A percentile compares a stretch with the other conserved stretches of the same genome.
Conservation (phyloP, 352 stramenopile genomes). For the Globisporangium acanthophoron region DNA sequence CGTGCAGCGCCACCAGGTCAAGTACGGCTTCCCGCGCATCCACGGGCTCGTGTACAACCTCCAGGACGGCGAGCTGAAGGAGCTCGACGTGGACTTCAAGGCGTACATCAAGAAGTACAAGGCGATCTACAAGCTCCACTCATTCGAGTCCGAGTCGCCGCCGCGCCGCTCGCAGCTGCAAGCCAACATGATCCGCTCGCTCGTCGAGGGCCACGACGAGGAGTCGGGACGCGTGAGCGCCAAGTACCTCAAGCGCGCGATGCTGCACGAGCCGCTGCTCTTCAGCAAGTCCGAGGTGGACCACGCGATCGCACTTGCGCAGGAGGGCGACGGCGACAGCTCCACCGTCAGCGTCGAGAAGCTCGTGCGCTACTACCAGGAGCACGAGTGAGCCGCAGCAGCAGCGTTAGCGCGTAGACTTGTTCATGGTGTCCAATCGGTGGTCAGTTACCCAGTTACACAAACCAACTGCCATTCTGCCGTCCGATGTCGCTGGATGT, state of each 20-base stretch:
- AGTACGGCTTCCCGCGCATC: conserved; percentile 87
- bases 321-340: conserved; percentile 28
- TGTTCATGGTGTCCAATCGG: too few species aligned
- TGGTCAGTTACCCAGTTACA: too few species aligned
- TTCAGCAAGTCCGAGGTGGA: conserved; percentile 73
- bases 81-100: conserved; percentile 82
- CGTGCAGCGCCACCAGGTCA: conserved; percentile 84
- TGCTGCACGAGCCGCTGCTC: conserved; percentile 70
- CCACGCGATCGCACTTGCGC: conserved; percentile 40
- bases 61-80: conserved; percentile 74
- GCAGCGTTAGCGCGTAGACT: not conserved
- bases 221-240: conserved; percentile 42
- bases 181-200: conserved; percentile 62
- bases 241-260: conserved; percentile 58
- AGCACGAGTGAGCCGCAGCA: not conserved
- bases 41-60: conserved; percentile 87
- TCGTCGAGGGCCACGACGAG: conserved; percentile 60
- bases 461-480: too few species aligned
- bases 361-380: conserved; percentile 24
- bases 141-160: conserved; percentile 43
- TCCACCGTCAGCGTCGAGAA: conserved; percentile 49
- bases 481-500: not conserved
- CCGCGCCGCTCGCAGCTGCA: conserved; percentile 60
- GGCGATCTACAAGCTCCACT: conserved; percentile 79
- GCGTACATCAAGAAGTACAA: conserved; percentile 72